Evolutionary conservation across 2,329 filamentous ascomycete genomes (phyloP).

Genomic region (Verruconis gallopava): DNA sequence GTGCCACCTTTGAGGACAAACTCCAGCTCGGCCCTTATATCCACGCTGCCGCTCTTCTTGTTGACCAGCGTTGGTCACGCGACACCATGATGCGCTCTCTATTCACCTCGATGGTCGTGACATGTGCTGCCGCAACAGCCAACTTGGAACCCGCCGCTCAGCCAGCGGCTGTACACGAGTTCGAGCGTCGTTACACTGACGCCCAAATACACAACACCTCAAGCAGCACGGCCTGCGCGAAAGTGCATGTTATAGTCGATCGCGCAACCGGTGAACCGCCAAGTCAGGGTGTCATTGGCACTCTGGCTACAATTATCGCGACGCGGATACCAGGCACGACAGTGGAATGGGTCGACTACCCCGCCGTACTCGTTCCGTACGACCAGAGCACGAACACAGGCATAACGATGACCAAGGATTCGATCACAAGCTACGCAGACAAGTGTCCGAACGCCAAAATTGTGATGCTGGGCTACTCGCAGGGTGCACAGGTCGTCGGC

Average conservation of each 20-base stretch:
- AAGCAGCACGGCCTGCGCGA: neutral
- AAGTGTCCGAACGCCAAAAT: slow-evolving; percentile 1
- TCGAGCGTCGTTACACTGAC: no score
- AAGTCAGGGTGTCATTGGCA: slow-evolving; percentile 2
- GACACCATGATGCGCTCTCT: neutral
- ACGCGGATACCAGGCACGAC: neutral
- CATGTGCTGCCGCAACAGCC: neutral
- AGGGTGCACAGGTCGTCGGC: slow-evolving; percentile 6
- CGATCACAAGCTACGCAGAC: slow-evolving; percentile 1
- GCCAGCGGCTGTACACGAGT: no score
- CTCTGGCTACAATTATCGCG: neutral
- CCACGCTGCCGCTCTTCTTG: no score
- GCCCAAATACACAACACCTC: neutral
- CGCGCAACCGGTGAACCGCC: neutral
- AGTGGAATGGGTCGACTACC: slow-evolving; percentile 6
- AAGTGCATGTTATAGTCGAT: slow-evolving; percentile 2
- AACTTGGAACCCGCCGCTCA: neutral
- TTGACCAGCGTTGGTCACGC: no score
- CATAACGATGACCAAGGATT: neutral
- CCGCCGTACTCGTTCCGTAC: slow-evolving; percentile 4
- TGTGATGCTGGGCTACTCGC: slow-evolving; percentile 7
- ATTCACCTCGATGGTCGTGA: neutral
- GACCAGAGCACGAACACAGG: slow-evolving; percentile 2
- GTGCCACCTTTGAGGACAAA: no score
- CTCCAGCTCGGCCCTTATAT: no score